Conservation (phyloP, 441 rosid species). For the Jatropha podagrica region DNA sequence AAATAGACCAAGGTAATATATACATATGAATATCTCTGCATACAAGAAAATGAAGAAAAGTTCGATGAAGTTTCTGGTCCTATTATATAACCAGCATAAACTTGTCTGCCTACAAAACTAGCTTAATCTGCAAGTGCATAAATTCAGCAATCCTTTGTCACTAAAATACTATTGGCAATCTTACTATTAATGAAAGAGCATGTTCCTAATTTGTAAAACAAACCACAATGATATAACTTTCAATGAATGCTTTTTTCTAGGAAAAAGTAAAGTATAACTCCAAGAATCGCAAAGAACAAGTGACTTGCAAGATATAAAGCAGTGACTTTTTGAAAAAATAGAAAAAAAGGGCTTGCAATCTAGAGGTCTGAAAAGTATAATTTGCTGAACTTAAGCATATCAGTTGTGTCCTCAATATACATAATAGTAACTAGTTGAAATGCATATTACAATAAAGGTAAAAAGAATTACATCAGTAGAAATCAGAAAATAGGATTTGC, state of each 20-base stretch:
- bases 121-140: neutral
- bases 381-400: neutral
- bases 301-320: neutral
- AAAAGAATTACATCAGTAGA: neutral
- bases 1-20: slow-evolving; percentile 16
- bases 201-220: neutral
- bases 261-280: neutral
- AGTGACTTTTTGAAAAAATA: neutral
- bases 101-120: neutral
- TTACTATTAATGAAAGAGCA: neutral
- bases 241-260: neutral
- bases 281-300: neutral
- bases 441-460: neutral
- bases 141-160: slow-evolving; percentile 2
- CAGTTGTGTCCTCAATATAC: neutral
- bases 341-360: neutral
- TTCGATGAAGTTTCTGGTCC: neutral
- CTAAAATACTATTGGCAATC: neutral
- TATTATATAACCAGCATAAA: neutral
- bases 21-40: neutral
- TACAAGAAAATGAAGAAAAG: neutral
- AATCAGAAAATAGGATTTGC: neutral
- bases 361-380: neutral
- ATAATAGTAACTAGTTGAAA: neutral
- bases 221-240: neutral